phyloP scores from a whole-genome alignment of 2,329 filamentous ascomycete species.

The Trichothecium sympodiale region DNA sequence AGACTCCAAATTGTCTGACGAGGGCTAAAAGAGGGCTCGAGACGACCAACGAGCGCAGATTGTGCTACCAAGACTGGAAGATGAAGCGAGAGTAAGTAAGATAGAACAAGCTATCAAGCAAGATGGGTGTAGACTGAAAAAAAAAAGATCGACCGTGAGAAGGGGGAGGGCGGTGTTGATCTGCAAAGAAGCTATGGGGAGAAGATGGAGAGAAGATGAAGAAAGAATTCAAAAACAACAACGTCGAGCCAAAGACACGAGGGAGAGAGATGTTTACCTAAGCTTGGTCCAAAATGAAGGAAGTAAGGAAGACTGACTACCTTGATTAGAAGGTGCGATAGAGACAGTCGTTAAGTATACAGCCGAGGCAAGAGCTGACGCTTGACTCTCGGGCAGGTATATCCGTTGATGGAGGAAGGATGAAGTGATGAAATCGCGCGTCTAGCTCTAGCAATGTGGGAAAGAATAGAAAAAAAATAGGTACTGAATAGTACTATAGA shows the following conservation, averaged over 20 bases:
- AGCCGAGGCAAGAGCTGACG: no score
- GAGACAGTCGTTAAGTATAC: no score
- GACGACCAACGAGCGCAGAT: conserved; percentile 21
- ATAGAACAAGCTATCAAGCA: conserved; percentile 50
- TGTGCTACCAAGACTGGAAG: conserved; percentile 40
- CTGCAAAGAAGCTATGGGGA: neutral
- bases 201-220: neutral
- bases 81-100: conserved; percentile 48
- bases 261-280: neutral
- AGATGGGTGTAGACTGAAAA: conserved; percentile 28
- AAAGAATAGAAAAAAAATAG: no score
- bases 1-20: conserved; percentile 2
- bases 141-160: conserved; percentile 19
- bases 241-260: no score
- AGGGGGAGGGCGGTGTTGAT: conserved; percentile 13
- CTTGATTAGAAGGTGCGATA: conserved; percentile 1
- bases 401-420: no score
- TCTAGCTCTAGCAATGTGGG: no score
- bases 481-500: no score
- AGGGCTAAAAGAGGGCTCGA: neutral
- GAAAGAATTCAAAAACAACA: no score
- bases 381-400: no score
- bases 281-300: conserved; percentile 35
- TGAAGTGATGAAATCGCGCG: no score
- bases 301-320: conserved; percentile 13